Conservation (phyloP, 148 eudicot species). For the Rhododendron kiyosumense region DNA sequence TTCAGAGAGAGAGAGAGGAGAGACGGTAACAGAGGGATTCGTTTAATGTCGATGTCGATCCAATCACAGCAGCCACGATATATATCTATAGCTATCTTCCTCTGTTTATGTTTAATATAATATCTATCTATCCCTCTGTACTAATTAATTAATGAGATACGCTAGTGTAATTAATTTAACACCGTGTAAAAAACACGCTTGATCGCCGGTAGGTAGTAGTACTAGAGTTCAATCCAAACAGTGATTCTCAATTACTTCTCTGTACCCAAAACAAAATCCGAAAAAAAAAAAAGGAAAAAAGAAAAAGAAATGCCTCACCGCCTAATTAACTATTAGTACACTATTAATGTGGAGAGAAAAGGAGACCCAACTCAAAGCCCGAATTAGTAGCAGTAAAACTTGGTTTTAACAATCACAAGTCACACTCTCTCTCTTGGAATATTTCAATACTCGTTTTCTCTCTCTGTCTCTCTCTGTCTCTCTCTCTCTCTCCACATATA, state of each 20-base stretch:
- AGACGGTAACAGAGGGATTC: background rate
- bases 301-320: background rate
- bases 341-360: background rate
- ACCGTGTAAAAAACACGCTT: background rate
- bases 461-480: background rate
- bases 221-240: conserved; percentile 2
- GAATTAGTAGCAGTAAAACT: conserved; percentile 4
- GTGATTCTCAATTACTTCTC: background rate
- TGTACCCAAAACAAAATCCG: background rate
- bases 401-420: background rate
- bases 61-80: conserved; percentile 5
- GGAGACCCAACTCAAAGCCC: background rate
- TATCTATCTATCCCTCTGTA: background rate
- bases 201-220: background rate
- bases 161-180: background rate
- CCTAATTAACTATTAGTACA: background rate
- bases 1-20: background rate
- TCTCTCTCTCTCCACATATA: background rate
- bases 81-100: background rate
- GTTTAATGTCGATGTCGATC: conserved; percentile 16
- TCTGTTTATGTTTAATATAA: background rate
- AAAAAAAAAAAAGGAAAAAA: background rate
- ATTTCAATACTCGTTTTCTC: conserved; percentile 1
- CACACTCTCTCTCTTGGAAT: conserved; percentile 6
- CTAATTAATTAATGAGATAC: background rate